Base-by-base conservation (phyloP, 495 filamentous ascomycete genomes). In the Glarea lozoyensis region DNA sequence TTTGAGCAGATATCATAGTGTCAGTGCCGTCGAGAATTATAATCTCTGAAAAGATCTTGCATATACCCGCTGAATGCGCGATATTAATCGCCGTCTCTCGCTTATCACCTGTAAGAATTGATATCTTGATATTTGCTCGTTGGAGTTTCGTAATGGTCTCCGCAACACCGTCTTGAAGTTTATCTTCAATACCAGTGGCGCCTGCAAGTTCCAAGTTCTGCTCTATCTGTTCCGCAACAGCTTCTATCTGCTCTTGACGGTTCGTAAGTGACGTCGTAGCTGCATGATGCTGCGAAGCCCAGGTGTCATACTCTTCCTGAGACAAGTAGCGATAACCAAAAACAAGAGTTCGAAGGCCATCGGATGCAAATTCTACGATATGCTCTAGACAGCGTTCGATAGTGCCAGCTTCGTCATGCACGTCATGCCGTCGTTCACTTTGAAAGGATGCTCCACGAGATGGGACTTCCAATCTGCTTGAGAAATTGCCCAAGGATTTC, bases 101-200 rank as follows among this genome's bases (percentile, higher is more conserved):
- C 60, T 95, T 95, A 61, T 96, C 89, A 16, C 89, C 89, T 7
- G 89, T 96, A 42, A 96, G 63, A 89, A 96, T 96, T 88, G 88
- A 95, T 36, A 94, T 68, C 64, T 94, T 94, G 61, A 96, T 96
- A 48, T 88, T 88, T 2, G 88, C 89, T 27, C 89, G 70, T 39
- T 85, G 70, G 20, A 96, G 70, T 60, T 90, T 89, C n/a, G n/a
- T n/a, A 45, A 96, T 90, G 0, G 89, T 79, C 59, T 94, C 86
- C 0, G 89, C 86, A 0, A 96, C 89, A 12, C 88, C 89, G 45
- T 81, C 76, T 55, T 96, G 89, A 12, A 96, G 68, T 52, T 88
- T 93, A 57, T 96, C 89, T 60, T 96, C 89, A 41, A 96, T 94
- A 4, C 88, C 89, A 17, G 87, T 92, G 10, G 83, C 89, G 16